Base-by-base conservation (phyloP, 352 stramenopile species). In the Hyaloperonospora brassicae region DNA sequence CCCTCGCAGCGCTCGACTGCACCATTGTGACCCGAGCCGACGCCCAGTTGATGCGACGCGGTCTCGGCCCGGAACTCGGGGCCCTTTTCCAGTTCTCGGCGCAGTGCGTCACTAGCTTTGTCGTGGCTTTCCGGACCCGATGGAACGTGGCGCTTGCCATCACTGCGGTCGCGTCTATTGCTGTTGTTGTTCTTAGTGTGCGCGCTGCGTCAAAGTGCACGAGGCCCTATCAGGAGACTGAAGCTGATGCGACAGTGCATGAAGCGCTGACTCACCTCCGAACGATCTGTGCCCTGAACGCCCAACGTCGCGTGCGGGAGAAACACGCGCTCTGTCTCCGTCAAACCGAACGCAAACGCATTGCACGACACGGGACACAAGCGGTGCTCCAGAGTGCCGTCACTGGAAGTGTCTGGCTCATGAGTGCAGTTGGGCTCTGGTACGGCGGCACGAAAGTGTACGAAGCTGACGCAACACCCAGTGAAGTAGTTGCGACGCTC, bases 201-300 rank as follows among this genome's bases (percentile, higher is more conserved):
- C 27, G 4, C 8, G 27, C 27, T 9, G 8, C 27, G 27, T 34
- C 27, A 34, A 34, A 8, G 27, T 4, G 27, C 5, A 36, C 27
- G 2, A 36, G 22, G 10, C 41, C 8, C 6, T 41, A 31, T 1
- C 1, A 13, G 2, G 52, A 64, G 9, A 49, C 45, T 9, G 61
- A 72, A 49, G 63, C 55, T 1, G 51, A 59, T 24, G 40, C 35
- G 8, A 50, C 66, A 24, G 64, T 56, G 2, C 17, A 39, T 23
- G 64, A 72, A 61, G 64, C 60, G 14, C 41, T 72, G 14, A 52
- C 30, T 34, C 61, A 66, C 24, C 57, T 72, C 40, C 59, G 51
- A 35, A 68, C 61, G 12, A n/a, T 72, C n/a, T 12, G 59, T 30
- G 60, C 60, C 2, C 59, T 72, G 10, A 69, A 72, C 23, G 64